Percentiles rank a stretch among this genome's conserved stretches.
phyloP scores from a whole-genome alignment of 148 eudicot species.

The Oxyria digyna region DNA sequence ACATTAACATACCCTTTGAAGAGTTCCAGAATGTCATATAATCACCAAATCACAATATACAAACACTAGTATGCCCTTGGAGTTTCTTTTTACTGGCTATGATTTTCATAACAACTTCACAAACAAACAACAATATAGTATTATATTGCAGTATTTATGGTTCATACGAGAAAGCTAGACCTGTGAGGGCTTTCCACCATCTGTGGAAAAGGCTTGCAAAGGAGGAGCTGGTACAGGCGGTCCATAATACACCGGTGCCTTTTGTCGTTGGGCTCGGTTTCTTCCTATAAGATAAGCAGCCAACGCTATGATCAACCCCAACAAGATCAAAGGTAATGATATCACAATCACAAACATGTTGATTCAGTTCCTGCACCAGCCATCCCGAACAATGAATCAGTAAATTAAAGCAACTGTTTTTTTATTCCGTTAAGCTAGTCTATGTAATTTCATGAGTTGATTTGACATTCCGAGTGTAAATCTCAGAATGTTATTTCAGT shows the following conservation, averaged over 20 bases:
- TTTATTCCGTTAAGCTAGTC: background rate
- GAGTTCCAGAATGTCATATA: background rate
- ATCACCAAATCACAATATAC: background rate
- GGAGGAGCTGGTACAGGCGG: slow-evolving; percentile 39
- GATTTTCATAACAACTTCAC: background rate
- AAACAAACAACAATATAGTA: background rate
- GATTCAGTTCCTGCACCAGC: slow-evolving; percentile 5
- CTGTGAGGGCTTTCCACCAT: slow-evolving; percentile 10
- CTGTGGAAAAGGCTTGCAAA: slow-evolving; percentile 8
- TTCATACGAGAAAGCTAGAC: slow-evolving; percentile 1
- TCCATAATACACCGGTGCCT: slow-evolving; percentile 24
- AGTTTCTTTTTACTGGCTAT: background rate
- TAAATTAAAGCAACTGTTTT: background rate
- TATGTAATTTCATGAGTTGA: background rate
- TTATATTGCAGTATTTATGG: too few species aligned
- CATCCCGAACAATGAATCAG: background rate
- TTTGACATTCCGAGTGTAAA: background rate
- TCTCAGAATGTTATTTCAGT: background rate
- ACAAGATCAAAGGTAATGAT: slow-evolving; percentile 35
- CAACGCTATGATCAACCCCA: slow-evolving; percentile 33
- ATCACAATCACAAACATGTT: slow-evolving; percentile 32
- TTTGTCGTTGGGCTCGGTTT: slow-evolving; percentile 22
- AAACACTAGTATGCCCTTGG: background rate
- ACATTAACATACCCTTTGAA: background rate
- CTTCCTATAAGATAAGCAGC: slow-evolving; percentile 44